Evolutionary conservation across 176 grass and related monocot genomes (phyloP).

Genomic region (Musa schizocarpa): DNA sequence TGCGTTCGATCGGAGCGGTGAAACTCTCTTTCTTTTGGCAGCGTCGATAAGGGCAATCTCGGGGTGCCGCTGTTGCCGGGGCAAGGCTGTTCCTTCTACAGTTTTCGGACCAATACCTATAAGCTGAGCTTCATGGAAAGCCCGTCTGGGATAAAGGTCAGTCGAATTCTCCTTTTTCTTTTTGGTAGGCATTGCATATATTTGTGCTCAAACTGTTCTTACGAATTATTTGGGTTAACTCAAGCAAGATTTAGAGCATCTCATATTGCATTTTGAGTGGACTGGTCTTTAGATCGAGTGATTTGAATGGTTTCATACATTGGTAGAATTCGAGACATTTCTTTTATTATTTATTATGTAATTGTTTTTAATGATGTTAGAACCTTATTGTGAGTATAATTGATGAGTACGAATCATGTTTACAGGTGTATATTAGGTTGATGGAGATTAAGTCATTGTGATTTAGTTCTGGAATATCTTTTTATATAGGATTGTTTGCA

Average conservation of each 20-base stretch:
- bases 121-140: constrained; percentile 89
- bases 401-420: neutral
- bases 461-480: no score
- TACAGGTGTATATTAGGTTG: neutral
- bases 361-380: neutral
- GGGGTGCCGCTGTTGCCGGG: constrained; percentile 75
- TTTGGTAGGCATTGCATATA: constrained; percentile 3
- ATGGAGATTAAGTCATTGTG: neutral
- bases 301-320: neutral
- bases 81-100: constrained; percentile 78
- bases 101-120: constrained; percentile 84
- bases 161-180: neutral
- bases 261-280: neutral
- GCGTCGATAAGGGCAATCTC: constrained; percentile 66
- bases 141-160: constrained; percentile 87
- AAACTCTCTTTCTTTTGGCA: constrained; percentile 21
- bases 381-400: neutral
- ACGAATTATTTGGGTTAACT: neutral
- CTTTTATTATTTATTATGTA: neutral
- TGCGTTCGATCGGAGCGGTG: neutral
- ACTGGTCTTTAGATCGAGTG: neutral
- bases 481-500: no score
- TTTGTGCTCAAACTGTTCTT: neutral
- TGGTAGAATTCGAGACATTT: neutral
- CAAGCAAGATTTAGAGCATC: neutral